A percentile compares a stretch with the other conserved stretches of the same genome.
phyloP scores from a whole-genome alignment of 2,329 filamentous ascomycete genomes.

The Ceratocystiopsis minuta region DNA sequence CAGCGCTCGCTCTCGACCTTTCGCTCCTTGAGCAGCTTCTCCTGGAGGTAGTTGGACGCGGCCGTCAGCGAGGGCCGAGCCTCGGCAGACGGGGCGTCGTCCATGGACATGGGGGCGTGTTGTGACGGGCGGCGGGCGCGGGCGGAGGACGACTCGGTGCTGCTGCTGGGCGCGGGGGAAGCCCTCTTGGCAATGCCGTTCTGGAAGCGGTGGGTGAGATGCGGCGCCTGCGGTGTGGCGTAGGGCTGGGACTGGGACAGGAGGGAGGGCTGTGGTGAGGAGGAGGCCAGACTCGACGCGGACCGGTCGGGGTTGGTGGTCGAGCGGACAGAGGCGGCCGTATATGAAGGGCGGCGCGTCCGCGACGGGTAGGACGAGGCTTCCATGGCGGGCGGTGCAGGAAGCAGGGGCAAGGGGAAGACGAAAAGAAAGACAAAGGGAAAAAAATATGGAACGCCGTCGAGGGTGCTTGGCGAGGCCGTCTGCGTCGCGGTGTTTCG shows the following conservation, averaged over 20 bases:
- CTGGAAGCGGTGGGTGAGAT: constrained; percentile 6
- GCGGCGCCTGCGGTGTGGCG: constrained; percentile 1
- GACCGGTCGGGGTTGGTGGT: background rate
- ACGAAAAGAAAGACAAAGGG: no score
- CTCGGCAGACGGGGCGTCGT: constrained; percentile 22
- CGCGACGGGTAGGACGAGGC: background rate
- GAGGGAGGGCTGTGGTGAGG: constrained; percentile 6
- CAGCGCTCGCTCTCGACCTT: constrained; percentile 28
- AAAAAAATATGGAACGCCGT: no score
- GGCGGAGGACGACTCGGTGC: constrained; percentile 1
- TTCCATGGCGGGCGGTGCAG: constrained; percentile 4
- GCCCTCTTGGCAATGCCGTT: constrained; percentile 1
- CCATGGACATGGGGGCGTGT: constrained; percentile 11
- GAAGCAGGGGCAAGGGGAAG: no score
- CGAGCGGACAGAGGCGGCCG: constrained; percentile 2
- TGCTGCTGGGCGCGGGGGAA: constrained; percentile 3
- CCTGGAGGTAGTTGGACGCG: constrained; percentile 34
- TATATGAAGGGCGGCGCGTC: constrained; percentile 3
- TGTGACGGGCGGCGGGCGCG: no score
- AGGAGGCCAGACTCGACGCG: background rate
- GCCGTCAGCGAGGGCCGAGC: constrained; percentile 20
- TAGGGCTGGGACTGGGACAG: background rate
- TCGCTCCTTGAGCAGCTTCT: constrained; percentile 34
- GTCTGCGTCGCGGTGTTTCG: no score
- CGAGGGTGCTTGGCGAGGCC: no score